Evolutionary conservation across 2,329 filamentous ascomycete species (phyloP), one percentile per base, ranked within the genome.

Genomic region (Penicillium capsulatum): DNA sequence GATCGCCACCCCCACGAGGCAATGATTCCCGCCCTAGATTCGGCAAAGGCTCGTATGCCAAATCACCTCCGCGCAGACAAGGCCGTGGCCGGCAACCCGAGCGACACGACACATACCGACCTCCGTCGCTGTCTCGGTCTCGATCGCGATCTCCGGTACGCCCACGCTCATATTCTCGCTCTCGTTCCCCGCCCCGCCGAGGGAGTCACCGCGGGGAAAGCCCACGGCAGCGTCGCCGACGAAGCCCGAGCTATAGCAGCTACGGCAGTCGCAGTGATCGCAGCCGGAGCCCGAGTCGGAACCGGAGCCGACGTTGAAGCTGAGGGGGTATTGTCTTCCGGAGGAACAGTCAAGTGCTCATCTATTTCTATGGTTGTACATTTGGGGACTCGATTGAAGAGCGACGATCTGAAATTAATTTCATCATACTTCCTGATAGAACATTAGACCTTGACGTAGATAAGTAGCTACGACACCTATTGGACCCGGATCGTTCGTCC

Each of bases 1-100:
- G 80, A 13, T 80, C 84, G 31, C 90, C 90, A 11, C 87, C 87
- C 1, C 77, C 83, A 35, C 77, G 77, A 34, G 76, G 77, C 41
- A 77, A 77, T 48, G 76, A 80, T 53, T 71, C 80, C 43, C 65
- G 77, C 58, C 49, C 56, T 51, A 52, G 59, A 31, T 58, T 58
- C 38, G 50, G 59, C 14, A 56, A 59, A 42, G 51, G 59, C 31
- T 47, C 56, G 13, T 54, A 49, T 42, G 44, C 47, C 32, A 52
- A 48, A 44, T 58, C 55, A 45, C 62, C 68, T 17, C 60, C 60
- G 11, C 61, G 67, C 47, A 61, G 68, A 36, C 65, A 64, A 37
- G 59, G 61, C 20, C 64, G 65, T 31, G 47, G 58, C 31, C 64
- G 65, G 34, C 61, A 55, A 31, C 58, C 59, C 32, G 77, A 83